Evolutionary conservation across 1,284 basidiomycete species (phyloP), one percentile per base, ranked within the genome.

Genomic region (Austroboletus novae-zelandiae): DNA sequence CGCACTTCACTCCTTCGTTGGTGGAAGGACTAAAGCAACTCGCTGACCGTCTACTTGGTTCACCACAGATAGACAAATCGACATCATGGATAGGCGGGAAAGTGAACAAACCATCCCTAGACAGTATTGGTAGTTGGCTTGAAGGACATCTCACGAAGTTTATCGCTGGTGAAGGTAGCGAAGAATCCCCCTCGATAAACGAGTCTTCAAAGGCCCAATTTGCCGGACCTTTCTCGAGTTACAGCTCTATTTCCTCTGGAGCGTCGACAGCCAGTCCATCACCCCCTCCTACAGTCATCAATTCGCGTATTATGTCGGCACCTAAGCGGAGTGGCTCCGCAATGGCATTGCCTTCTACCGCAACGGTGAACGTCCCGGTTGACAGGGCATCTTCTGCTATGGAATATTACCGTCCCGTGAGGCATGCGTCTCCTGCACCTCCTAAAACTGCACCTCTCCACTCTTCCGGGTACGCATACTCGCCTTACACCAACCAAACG

Each of bases 141-240:
- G 96, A 96, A 69, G 90, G 91, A n/a, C 82, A 90, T 13, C 84
- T 99, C 59, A 94, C 94, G 29, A 97, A 97, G 67, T 90, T 99
- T 60, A 96, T 99, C 55, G 93, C 95, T 13, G 97, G 94, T 3
- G 94, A 96, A 51, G 80, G 74, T 36, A 77, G 77, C 20, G 83
- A 84, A 29, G 66, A 74, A 5, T 67, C 73, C 11, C 68, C 73
- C 9, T 64, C 69, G 17, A 63, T 72, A 9, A 70, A 68, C 20
- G 72, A 76, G 14, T 54, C 61, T 17, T 63, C 67, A 4, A 80
- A 74, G 60, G 68, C 74, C 31, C 75, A 69, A 54, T 72, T 65
- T 56, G 74, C 80, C 11, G 96, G 95, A 1, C 92, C 96, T 8
- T 99, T 99, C 71, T 86, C 93, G 18, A 94, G 94, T 62, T 98